phyloP scores from a whole-genome alignment of 495 filamentous ascomycete species.

The Hypoxylon subgilvum region DNA sequence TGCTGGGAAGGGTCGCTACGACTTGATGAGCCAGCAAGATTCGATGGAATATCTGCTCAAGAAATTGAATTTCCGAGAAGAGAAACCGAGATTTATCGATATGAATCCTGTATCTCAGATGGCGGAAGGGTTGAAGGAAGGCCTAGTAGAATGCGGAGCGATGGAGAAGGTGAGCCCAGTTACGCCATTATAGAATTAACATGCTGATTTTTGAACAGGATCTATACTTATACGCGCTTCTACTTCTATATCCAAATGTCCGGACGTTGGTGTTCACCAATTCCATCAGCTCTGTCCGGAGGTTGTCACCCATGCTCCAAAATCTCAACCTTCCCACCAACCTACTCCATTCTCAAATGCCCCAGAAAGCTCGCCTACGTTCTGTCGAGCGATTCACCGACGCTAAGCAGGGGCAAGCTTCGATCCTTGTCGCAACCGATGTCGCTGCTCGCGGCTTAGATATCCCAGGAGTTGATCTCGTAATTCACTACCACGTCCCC shows the following conservation, averaged over 20 bases:
- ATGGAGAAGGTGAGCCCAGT: slow-evolving; percentile 76
- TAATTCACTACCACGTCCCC: slow-evolving; percentile 95
- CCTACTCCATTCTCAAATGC: slow-evolving; percentile 89
- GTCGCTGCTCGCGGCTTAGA: slow-evolving; percentile 96
- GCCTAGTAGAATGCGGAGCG: slow-evolving; percentile 86
- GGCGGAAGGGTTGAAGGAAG: slow-evolving; percentile 84
- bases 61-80: slow-evolving; percentile 83
- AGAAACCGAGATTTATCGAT: slow-evolving; percentile 88
- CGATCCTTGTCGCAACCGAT: slow-evolving; percentile 90
- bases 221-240: slow-evolving; percentile 86
- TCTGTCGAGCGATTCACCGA: slow-evolving; percentile 89
- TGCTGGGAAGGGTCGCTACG: slow-evolving; percentile 72
- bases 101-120: slow-evolving; percentile 86
- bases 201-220: slow-evolving; percentile 59
- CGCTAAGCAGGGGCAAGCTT: slow-evolving; percentile 54
- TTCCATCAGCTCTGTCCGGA: slow-evolving; percentile 90
- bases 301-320: slow-evolving; percentile 82
- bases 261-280: slow-evolving; percentile 91
- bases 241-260: slow-evolving; percentile 79
- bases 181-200: neutral
- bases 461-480: slow-evolving; percentile 82
- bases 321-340: slow-evolving; percentile 78
- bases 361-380: slow-evolving; percentile 92
- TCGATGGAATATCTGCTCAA: slow-evolving; percentile 92
- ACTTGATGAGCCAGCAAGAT: slow-evolving; percentile 71